Percentiles rank a stretch among this genome's conserved stretches.
phyloP scores from a whole-genome alignment of 2,329 filamentous ascomycete genomes.

The Penicillium sp. region DNA sequence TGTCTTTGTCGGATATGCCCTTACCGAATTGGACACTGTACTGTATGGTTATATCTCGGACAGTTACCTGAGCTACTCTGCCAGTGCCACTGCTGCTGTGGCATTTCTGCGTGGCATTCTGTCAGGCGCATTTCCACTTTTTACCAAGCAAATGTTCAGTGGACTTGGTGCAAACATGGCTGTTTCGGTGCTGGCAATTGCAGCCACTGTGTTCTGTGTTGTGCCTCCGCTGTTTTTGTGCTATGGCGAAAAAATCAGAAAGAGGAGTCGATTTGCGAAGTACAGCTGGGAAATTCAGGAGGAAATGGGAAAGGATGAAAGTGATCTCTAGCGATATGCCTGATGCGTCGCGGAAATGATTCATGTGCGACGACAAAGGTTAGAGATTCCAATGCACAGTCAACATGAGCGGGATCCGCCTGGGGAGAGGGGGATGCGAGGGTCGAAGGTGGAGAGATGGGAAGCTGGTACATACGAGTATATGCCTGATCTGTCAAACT shows the following conservation, averaged over 20 bases:
- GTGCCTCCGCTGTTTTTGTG: slow-evolving; percentile 34
- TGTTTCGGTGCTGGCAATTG: slow-evolving; percentile 34
- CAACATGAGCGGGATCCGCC: no score
- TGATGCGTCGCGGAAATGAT: no score
- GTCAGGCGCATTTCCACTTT: slow-evolving; percentile 37
- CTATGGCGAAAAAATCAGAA: slow-evolving; percentile 34
- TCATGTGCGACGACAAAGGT: no score
- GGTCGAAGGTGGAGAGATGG: no score
- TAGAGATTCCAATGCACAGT: no score
- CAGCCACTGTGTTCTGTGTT: slow-evolving; percentile 40
- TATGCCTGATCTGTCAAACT: no score
- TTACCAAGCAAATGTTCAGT: slow-evolving; percentile 38
- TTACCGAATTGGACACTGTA: slow-evolving; percentile 43
- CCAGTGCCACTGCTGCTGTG: slow-evolving; percentile 41
- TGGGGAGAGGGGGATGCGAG: no score
- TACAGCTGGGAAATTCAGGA: slow-evolving; percentile 28
- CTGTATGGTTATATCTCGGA: slow-evolving; percentile 43
- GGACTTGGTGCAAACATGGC: slow-evolving; percentile 37
- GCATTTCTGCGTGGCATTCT: slow-evolving; percentile 37
- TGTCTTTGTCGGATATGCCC: slow-evolving; percentile 42
- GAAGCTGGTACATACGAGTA: no score
- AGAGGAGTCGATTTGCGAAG: slow-evolving; percentile 33
- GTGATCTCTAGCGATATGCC: slow-evolving; percentile 7
- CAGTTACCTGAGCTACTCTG: slow-evolving; percentile 41
- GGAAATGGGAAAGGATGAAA: slow-evolving; percentile 20